Evolutionary conservation across 2,329 filamentous ascomycete genomes (phyloP).

Genomic region (Diaporthe ilicicola): DNA sequence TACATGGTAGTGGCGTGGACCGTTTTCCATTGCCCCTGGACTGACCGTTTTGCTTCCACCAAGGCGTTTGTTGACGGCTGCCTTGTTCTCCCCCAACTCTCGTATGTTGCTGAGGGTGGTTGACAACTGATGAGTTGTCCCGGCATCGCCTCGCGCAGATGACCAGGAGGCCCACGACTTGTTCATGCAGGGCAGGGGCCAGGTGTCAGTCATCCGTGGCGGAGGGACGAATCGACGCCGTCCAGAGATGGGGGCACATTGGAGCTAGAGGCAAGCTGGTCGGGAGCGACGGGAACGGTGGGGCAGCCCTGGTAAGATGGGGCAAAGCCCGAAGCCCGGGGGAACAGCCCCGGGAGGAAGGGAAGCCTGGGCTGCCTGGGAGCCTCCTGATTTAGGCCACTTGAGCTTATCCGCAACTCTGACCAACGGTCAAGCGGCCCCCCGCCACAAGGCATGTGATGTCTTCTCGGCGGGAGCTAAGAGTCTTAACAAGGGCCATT

Average conservation of each 20-base stretch:
- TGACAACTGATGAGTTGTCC: constrained; percentile 33
- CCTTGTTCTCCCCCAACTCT: background rate
- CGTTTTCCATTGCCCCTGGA: background rate
- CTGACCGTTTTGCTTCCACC: background rate
- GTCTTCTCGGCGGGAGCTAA: constrained; percentile 5
- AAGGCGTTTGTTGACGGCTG: background rate
- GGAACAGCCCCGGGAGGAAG: background rate
- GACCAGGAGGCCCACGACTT: constrained; percentile 17
- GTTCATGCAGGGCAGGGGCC: constrained; percentile 28
- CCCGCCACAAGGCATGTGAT: constrained; percentile 26
- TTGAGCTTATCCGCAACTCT: background rate
- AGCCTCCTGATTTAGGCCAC: background rate
- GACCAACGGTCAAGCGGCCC: constrained; percentile 14
- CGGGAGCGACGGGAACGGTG: constrained; percentile 30
- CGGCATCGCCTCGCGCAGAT: constrained; percentile 26
- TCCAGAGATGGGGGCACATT: background rate
- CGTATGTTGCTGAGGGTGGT: constrained; percentile 17
- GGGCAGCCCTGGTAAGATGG: constrained; percentile 13
- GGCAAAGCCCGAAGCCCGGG: background rate
- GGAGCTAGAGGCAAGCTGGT: constrained; percentile 8
- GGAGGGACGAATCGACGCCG: constrained; percentile 16
- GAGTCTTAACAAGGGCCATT: background rate
- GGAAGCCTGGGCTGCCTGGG: background rate
- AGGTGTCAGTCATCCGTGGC: constrained; percentile 29
- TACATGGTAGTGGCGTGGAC: background rate